These are phyloP conservation scores for Phaseolus coccineus DNA, from an alignment of 331 rosid genomes.

Conservation along the genomic window DNA sequence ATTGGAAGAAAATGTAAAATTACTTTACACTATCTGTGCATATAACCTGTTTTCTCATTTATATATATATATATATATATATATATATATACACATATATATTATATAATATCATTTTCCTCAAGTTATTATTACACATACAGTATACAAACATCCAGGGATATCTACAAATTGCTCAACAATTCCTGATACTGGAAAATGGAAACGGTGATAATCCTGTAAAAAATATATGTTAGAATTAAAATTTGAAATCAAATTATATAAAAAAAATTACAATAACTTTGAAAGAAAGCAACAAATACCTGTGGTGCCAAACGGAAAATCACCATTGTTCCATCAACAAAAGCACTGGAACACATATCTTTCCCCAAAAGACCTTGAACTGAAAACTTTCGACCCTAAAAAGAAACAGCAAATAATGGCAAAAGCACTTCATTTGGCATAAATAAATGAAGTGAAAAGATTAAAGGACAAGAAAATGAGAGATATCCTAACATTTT, in stretches of 20 bases:
- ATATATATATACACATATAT: too few species aligned
- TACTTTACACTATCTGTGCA: too few species aligned
- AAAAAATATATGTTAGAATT: constrained; percentile 40
- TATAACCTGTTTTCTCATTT: too few species aligned
- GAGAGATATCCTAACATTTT: constrained; percentile 9
- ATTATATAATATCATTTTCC: background rate
- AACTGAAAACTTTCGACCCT: constrained; percentile 95
- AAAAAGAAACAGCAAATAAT: constrained; percentile 39
- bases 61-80: too few species aligned
- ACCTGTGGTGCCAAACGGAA: constrained; percentile 99
- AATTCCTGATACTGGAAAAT: constrained; percentile 83
- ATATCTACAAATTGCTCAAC: constrained; percentile 72
- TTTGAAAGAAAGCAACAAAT: constrained; percentile 36
- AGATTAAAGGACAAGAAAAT: constrained; percentile 17
- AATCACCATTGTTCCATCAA: constrained; percentile 83
- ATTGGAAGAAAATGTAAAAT: too few species aligned
- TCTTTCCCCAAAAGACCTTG: constrained; percentile 89
- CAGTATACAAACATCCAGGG: constrained; percentile 96
- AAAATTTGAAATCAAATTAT: constrained; percentile 28
- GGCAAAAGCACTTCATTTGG: constrained; percentile 30
- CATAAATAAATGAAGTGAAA: constrained; percentile 28
- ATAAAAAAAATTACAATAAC: constrained; percentile 11
- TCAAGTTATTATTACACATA: constrained; percentile 51
- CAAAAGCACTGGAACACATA: constrained; percentile 65
- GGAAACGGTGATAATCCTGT: constrained; percentile 99